Conservation (phyloP, 2,329 filamentous ascomycete species). For the Podosphaera fusca region DNA sequence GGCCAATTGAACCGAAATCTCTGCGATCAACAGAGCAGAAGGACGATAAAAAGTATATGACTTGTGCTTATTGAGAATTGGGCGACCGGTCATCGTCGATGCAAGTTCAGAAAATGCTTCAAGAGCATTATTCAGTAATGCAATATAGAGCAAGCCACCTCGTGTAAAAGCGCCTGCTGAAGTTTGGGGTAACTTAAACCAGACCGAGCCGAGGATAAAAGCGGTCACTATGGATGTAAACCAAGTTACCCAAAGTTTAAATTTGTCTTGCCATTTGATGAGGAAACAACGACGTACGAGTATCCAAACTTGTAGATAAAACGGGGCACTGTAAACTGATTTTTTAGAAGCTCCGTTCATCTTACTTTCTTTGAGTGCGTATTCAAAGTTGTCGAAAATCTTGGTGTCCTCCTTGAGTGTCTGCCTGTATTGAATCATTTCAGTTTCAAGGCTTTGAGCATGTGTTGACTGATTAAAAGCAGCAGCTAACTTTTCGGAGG, state of each 20-base stretch:
- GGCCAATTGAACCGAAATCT: constrained; percentile 55
- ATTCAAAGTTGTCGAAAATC: constrained; percentile 51
- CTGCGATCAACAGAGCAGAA: constrained; percentile 61
- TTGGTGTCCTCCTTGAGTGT: constrained; percentile 39
- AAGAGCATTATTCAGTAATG: constrained; percentile 71
- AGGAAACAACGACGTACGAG: constrained; percentile 66
- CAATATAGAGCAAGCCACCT: constrained; percentile 60
- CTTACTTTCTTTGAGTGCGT: constrained; percentile 58
- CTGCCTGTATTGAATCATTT: constrained; percentile 48
- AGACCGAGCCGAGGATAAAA: constrained; percentile 60
- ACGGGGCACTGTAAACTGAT: constrained; percentile 66
- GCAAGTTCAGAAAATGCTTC: constrained; percentile 61
- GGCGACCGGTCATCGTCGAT: constrained; percentile 49
- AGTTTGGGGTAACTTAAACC: constrained; percentile 41
- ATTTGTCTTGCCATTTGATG: constrained; percentile 69
- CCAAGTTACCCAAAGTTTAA: constrained; percentile 55
- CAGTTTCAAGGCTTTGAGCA: constrained; percentile 31
- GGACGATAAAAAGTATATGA: constrained; percentile 66
- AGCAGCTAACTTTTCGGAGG: constrained; percentile 38
- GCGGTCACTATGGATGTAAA: constrained; percentile 47
- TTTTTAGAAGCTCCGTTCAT: constrained; percentile 44
- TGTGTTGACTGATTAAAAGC: constrained; percentile 46
- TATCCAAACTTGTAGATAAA: constrained; percentile 63
- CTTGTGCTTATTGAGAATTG: constrained; percentile 65
- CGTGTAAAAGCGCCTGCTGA: constrained; percentile 56